Percentiles rank a stretch among this genome's conserved stretches.
Evolutionary conservation across 306 rosid species (phyloP).

Genomic region (Fragaria iinumae): DNA sequence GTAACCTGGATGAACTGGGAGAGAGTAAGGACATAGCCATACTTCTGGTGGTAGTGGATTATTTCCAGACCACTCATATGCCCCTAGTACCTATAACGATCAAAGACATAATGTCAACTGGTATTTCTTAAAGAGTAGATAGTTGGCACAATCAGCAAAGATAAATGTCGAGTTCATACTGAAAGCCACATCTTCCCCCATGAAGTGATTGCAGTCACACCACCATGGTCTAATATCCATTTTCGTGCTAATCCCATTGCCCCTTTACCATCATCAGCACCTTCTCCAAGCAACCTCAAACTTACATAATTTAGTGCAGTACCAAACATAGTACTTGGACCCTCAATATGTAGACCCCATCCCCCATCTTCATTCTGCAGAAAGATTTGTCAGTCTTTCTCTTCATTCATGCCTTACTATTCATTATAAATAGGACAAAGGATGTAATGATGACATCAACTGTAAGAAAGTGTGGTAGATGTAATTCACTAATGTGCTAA

Average conservation of each 20-base stretch:
- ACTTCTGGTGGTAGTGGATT: constrained; percentile 43
- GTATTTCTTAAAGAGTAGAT: too few relatives aligned
- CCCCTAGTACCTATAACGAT: constrained; percentile 32
- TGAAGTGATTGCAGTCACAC: constrained; percentile 32
- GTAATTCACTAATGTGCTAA: background rate
- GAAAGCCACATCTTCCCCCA: constrained; percentile 50
- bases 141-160: background rate
- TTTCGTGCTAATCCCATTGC: constrained; percentile 27
- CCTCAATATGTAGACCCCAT: constrained; percentile 45
- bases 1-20: constrained; percentile 34
- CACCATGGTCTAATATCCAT: constrained; percentile 42
- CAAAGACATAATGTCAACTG: background rate
- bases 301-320: constrained; percentile 28
- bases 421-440: background rate
- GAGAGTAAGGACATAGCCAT: constrained; percentile 35
- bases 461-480: background rate
- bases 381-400: background rate
- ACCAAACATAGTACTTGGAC: constrained; percentile 43
- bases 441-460: background rate
- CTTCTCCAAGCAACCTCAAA: constrained; percentile 41
- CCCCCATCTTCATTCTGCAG: constrained; percentile 42
- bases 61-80: constrained; percentile 41
- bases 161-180: constrained; percentile 19
- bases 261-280: constrained; percentile 30
- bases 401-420: background rate